These are phyloP conservation scores for Zizania palustris DNA, from an alignment of 202 grass and related monocot genomes.

Conservation along the genomic window DNA sequence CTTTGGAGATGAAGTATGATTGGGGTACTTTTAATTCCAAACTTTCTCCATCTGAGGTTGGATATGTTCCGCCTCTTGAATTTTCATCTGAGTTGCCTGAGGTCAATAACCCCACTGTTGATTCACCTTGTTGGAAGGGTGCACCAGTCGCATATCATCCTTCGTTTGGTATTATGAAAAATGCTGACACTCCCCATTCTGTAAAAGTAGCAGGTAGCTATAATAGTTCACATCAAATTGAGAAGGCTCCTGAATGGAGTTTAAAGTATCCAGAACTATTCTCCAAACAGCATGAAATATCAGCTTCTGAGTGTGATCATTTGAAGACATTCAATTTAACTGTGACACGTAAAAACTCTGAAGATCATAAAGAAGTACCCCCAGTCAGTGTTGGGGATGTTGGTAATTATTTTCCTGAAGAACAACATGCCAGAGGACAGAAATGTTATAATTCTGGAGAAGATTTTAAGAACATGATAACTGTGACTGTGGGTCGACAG, in stretches of 20 bases:
- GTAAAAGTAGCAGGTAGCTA: slow-evolving; percentile 15
- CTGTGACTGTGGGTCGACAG: slow-evolving; percentile 3
- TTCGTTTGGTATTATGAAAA: slow-evolving; percentile 54
- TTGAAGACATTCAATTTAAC: slow-evolving; percentile 21
- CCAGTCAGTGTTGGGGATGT: neutral
- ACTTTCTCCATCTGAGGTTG: slow-evolving; percentile 34
- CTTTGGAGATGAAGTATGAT: slow-evolving; percentile 38
- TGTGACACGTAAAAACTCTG: slow-evolving; percentile 10
- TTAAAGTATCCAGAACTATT: slow-evolving; percentile 26
- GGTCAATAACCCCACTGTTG: slow-evolving; percentile 61
- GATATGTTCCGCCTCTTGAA: slow-evolving; percentile 32
- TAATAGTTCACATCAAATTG: slow-evolving; percentile 42
- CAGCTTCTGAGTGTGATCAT: slow-evolving; percentile 28
- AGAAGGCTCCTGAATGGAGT: slow-evolving; percentile 13
- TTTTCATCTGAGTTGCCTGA: slow-evolving; percentile 53
- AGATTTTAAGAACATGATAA: slow-evolving; percentile 31
- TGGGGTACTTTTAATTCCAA: slow-evolving; percentile 10
- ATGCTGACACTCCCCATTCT: slow-evolving; percentile 18
- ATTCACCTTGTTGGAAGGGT: slow-evolving; percentile 89
- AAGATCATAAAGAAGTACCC: slow-evolving; percentile 20
- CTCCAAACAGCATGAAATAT: slow-evolving; percentile 22
- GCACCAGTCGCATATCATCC: slow-evolving; percentile 48
- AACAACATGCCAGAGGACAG: slow-evolving; percentile 15
- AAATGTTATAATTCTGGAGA: slow-evolving; percentile 21
- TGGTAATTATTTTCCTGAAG: slow-evolving; percentile 6